These are phyloP conservation scores for Diplocarpon rosae DNA, from an alignment of 2,329 filamentous ascomycete species.

Conservation along the genomic window DNA sequence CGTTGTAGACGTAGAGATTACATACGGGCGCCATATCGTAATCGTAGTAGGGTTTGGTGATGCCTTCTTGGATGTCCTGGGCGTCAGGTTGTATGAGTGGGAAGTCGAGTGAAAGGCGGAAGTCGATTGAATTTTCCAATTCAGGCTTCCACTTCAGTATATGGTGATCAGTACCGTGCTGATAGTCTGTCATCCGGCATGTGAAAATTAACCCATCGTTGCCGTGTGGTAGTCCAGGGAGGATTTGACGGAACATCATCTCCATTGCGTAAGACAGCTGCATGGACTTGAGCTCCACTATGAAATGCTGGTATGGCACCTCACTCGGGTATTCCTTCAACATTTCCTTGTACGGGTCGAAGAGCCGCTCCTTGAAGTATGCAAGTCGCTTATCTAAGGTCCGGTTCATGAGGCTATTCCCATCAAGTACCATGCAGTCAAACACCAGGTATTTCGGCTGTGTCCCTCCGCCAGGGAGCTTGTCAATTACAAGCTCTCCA, in stretches of 20 bases:
- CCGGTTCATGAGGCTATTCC: constrained; percentile 62
- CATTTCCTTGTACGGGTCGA: constrained; percentile 56
- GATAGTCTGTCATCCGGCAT: constrained; percentile 78
- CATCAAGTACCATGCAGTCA: constrained; percentile 78
- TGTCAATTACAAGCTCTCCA: constrained; percentile 85
- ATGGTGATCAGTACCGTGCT: constrained; percentile 80
- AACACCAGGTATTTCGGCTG: constrained; percentile 85
- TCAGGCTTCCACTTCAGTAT: constrained; percentile 98
- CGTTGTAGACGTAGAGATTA: constrained; percentile 60
- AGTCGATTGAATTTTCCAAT: constrained; percentile 91
- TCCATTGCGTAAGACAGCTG: constrained; percentile 81
- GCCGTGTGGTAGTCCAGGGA: constrained; percentile 77
- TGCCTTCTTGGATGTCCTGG: constrained; percentile 54
- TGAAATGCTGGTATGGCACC: constrained; percentile 60
- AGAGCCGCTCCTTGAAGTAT: constrained; percentile 70
- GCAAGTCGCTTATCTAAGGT: constrained; percentile 82
- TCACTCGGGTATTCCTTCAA: constrained; percentile 59
- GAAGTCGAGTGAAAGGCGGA: constrained; percentile 69
- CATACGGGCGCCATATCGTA: constrained; percentile 71
- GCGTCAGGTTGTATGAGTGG: constrained; percentile 58
- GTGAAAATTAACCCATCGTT: constrained; percentile 98
- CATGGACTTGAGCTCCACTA: constrained; percentile 78
- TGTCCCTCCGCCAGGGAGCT: constrained; percentile 51
- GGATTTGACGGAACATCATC: constrained; percentile 81
- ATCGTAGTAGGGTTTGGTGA: constrained; percentile 54